These are phyloP conservation scores for Pharus latifolius DNA, from an alignment of 176 grass and related monocot genomes.

Conservation along the genomic window DNA sequence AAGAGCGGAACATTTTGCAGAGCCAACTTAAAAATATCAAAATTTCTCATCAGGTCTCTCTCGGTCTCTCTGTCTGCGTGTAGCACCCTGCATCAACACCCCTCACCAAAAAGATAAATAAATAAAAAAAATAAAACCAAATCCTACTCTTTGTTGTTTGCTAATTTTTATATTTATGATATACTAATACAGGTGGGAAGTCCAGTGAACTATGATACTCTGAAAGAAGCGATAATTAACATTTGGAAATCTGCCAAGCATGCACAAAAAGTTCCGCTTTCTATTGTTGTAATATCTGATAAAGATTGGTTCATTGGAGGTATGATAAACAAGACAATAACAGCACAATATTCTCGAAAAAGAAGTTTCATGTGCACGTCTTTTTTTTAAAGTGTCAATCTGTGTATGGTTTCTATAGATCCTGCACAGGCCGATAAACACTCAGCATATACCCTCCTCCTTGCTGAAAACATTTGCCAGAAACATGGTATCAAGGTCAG, in stretches of 20 bases:
- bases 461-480: slow-evolving; percentile 93
- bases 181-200: slow-evolving; percentile 60
- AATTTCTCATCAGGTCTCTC: slow-evolving; percentile 67
- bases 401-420: slow-evolving; percentile 44
- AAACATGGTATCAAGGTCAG: slow-evolving; percentile 73
- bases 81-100: not conserved
- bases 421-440: slow-evolving; percentile 85
- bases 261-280: slow-evolving; percentile 50
- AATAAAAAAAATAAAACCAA: not conserved
- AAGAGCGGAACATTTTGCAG: slow-evolving; percentile 67
- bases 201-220: slow-evolving; percentile 78
- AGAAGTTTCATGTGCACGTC: slow-evolving; percentile 14
- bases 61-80: not conserved
- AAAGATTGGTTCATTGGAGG: slow-evolving; percentile 78
- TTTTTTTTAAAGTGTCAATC: too few relatives aligned
- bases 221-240: slow-evolving; percentile 76
- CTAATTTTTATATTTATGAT: slow-evolving; percentile 17
- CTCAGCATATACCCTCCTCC: slow-evolving; percentile 82
- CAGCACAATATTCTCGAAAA: not conserved
- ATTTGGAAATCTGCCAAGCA: slow-evolving; percentile 37
- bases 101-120: not conserved
- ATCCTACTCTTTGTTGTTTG: not conserved
- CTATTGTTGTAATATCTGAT: slow-evolving; percentile 80
- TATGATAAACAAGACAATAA: slow-evolving; percentile 15
- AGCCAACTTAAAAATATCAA: slow-evolving; percentile 78